Evolutionary conservation across 495 filamentous ascomycete genomes (phyloP), one percentile per base, ranked within the genome.

Genomic region (Bryoglossum gracile): DNA sequence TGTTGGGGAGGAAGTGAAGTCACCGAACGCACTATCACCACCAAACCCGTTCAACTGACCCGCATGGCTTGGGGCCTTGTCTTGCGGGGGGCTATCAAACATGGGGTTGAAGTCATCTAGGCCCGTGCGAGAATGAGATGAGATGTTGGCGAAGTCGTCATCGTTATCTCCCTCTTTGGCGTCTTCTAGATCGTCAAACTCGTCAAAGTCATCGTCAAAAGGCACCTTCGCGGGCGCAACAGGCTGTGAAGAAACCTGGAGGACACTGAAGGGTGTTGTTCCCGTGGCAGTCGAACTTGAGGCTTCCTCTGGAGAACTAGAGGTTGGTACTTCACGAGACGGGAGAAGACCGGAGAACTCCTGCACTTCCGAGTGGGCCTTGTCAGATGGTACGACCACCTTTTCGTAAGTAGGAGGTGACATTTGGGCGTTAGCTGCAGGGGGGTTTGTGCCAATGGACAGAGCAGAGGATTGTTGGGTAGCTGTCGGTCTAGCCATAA

Each of bases 151-250:
- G 67, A 94, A 95, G 50, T 92, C 89, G 51, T 88, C 83, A 54
- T 86, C 81, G n/a, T 86, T 86, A n/a, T 89, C 87, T 9, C 80
- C 86, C 61, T 97, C 92, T 53, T 91, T 89, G 16, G 87, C 87
- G 54, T 96, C 89, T 46, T 84, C 78, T 10, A 97, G 75, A 48
- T 87, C 90, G 48, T 82, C 87, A 60, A 98, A 98, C 30, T 87
- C 89, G 34, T 89, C 83, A 38, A 95, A 94, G 56, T 95, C 89
- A 46, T 90, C 86, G 52, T 83, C 79, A 43, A 80, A 73, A 53
- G 77, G 44, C 11, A 60, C 53, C 40, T 69, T 66, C 6, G 56
- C 50, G 2, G 70, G 70, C 14, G 75, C 64, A 30, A 59, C 24
- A 32, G 58, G 58, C 35, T 62, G 59, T 19, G 50, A 43, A 16